Percentiles rank a stretch among this genome's conserved stretches.
These are phyloP conservation scores for Nicotiana otophora DNA, from an alignment of 257 asterid species.

Conservation along the genomic window DNA sequence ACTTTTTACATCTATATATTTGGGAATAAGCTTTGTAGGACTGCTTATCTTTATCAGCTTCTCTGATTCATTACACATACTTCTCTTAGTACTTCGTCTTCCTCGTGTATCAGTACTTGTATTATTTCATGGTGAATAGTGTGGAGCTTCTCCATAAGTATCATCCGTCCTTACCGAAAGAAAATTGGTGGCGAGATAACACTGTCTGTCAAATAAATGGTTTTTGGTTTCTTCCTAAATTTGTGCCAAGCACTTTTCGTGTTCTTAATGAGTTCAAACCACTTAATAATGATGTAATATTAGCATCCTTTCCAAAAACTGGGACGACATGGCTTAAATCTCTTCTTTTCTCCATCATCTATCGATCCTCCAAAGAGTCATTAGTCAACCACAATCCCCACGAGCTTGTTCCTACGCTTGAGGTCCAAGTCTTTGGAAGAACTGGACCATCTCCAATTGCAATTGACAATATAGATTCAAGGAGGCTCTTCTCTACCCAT, in stretches of 20 bases:
- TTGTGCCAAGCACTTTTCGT: not conserved
- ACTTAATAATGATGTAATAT: conserved; percentile 5
- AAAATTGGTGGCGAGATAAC: conserved; percentile 2
- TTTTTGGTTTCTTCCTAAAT: conserved; percentile 2
- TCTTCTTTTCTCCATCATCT: not conserved
- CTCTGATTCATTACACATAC: not conserved
- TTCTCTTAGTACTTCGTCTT: not conserved
- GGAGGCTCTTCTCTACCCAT: conserved; percentile 1
- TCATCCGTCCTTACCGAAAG: not conserved
- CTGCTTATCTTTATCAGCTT: not conserved
- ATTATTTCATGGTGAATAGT: not conserved
- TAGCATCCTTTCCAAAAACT: conserved; percentile 6
- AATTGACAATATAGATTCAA: not conserved
- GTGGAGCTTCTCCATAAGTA: not conserved
- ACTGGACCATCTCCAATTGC: not conserved
- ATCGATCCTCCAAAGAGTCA: not conserved
- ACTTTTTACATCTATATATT: not conserved
- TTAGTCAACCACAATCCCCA: conserved; percentile 3
- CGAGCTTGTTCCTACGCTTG: conserved; percentile 5
- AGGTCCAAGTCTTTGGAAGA: not conserved
- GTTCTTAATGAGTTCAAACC: conserved; percentile 9
- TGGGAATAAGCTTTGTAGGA: not conserved
- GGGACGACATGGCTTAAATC: conserved; percentile 19
- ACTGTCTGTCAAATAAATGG: not conserved
- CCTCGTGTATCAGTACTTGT: not conserved